A percentile compares a stretch with the other conserved stretches of the same genome.
Conservation (phyloP, 306 rosid genomes). For the Senna siamea region DNA sequence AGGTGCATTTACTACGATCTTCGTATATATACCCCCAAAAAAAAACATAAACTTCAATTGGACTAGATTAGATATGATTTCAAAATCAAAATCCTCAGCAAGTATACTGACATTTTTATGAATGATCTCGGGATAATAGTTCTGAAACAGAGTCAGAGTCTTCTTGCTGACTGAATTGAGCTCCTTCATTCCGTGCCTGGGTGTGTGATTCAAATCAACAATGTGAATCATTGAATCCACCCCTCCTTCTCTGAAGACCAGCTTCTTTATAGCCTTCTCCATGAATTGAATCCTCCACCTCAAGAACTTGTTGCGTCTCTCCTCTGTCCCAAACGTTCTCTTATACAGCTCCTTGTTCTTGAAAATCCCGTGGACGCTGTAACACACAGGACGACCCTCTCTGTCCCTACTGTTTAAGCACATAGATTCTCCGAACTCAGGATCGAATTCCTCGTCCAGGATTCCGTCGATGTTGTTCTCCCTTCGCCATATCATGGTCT, state of each 20-base stretch:
- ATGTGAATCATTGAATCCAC: slow-evolving; percentile 63
- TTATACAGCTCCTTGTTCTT: slow-evolving; percentile 48
- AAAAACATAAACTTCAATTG: not conserved
- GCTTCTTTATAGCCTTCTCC: slow-evolving; percentile 57
- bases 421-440: slow-evolving; percentile 45
- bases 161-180: slow-evolving; percentile 51
- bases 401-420: slow-evolving; percentile 52
- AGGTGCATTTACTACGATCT: slow-evolving; percentile 79
- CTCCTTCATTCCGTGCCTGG: slow-evolving; percentile 59
- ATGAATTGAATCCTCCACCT: slow-evolving; percentile 70
- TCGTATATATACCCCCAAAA: too few relatives aligned
- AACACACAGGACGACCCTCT: slow-evolving; percentile 74
- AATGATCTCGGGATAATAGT: slow-evolving; percentile 69
- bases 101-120: slow-evolving; percentile 40
- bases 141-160: slow-evolving; percentile 53
- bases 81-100: too few relatives aligned
- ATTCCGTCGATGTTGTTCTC: slow-evolving; percentile 49
- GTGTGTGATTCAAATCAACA: slow-evolving; percentile 65
- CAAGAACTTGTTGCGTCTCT: slow-evolving; percentile 49
- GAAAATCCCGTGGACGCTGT: slow-evolving; percentile 47
- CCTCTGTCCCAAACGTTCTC: slow-evolving; percentile 52
- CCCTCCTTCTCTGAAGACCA: slow-evolving; percentile 62
- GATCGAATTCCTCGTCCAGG: slow-evolving; percentile 47
- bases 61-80: not conserved
- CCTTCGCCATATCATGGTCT: slow-evolving; percentile 66